Percentiles rank a stretch among this genome's conserved stretches.
phyloP scores from a whole-genome alignment of 2,329 filamentous ascomycete species.

The Pseudogymnoascus destructans region DNA sequence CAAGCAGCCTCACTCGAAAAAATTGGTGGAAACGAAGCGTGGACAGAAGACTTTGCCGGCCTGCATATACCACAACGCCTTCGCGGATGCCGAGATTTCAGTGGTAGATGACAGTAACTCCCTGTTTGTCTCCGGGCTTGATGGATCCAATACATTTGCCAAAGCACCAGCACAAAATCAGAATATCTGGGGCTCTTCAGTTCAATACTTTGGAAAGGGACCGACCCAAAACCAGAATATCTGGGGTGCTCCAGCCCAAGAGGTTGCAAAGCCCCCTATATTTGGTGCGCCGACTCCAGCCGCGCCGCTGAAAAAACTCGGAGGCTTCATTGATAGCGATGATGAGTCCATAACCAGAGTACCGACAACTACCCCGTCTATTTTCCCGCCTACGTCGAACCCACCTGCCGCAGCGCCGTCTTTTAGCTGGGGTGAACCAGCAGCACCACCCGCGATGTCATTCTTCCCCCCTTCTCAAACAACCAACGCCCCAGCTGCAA shows the following conservation, averaged over 20 bases:
- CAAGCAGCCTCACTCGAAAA: conserved; percentile 41
- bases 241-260: background rate
- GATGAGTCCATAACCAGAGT: background rate
- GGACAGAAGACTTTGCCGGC: conserved; percentile 37
- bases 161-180: background rate
- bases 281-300: background rate
- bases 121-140: conserved; percentile 9
- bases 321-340: conserved; percentile 7
- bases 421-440: background rate
- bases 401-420: background rate
- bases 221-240: background rate
- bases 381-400: background rate
- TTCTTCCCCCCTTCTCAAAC: background rate
- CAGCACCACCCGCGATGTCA: background rate
- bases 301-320: background rate
- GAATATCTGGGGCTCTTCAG: background rate
- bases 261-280: background rate
- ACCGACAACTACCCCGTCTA: background rate
- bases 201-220: background rate
- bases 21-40: conserved; percentile 48
- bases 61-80: conserved; percentile 43
- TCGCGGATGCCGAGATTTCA: conserved; percentile 26
- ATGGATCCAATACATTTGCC: background rate
- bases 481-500: background rate
- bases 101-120: background rate